A percentile compares a stretch with the other conserved stretches of the same genome.
Conservation (phyloP, 2,329 filamentous ascomycete species). For the Colletotrichum shisoi region DNA sequence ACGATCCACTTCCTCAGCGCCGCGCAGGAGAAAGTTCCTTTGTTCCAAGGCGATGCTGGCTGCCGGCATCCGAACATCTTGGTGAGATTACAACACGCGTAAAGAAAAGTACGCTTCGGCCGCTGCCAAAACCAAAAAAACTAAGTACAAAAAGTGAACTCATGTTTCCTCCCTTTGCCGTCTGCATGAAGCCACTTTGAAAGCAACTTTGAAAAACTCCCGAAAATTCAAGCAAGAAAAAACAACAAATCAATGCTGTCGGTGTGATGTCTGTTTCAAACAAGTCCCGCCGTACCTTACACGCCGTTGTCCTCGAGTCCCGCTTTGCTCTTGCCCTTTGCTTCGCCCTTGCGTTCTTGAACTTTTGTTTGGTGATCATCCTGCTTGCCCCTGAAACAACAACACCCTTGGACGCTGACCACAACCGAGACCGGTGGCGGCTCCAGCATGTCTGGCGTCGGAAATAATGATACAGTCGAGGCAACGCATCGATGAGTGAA, state of each 20-base stretch:
- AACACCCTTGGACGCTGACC: conserved; percentile 32
- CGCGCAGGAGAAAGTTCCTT: conserved; percentile 32
- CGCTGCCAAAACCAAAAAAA: conserved; percentile 43
- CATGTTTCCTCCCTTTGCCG: conserved; percentile 28
- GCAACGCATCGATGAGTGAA: conserved; percentile 48
- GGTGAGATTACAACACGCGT: conserved; percentile 62
- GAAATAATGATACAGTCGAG: conserved; percentile 56
- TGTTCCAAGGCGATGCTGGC: conserved; percentile 44
- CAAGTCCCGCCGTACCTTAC: conserved; percentile 42
- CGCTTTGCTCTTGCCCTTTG: conserved; percentile 31
- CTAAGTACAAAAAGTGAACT: conserved; percentile 40
- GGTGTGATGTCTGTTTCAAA: conserved; percentile 44
- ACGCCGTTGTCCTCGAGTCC: conserved; percentile 43
- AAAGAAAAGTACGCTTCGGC: conserved; percentile 53
- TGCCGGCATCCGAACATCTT: conserved; percentile 50
- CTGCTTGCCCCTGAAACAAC: conserved; percentile 41
- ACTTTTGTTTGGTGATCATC: conserved; percentile 47
- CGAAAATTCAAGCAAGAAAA: conserved; percentile 41
- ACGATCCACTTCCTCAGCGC: conserved; percentile 9
- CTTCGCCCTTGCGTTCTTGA: conserved; percentile 42
- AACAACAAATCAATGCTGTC: conserved; percentile 44
- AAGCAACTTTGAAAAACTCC: conserved; percentile 26
- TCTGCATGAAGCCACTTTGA: conserved; percentile 24
- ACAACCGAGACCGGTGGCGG: conserved; percentile 42
- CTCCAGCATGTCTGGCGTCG: conserved; percentile 45